Base-by-base conservation (phyloP, 2,329 filamentous ascomycete species). In the Exophiala sideris region DNA sequence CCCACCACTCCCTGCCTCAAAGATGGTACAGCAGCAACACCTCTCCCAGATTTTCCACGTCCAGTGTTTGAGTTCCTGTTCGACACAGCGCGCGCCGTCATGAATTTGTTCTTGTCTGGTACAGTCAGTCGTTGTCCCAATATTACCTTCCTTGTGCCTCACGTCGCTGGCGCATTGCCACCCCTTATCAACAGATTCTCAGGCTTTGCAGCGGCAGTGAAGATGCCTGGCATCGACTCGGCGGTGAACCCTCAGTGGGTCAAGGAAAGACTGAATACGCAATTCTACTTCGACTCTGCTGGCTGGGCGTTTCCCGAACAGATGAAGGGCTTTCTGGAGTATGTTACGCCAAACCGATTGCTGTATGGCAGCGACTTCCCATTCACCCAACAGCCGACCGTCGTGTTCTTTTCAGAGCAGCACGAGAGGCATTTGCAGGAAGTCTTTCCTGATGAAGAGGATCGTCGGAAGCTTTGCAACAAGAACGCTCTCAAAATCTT, bases 31-130 rank as follows among this genome's bases (percentile, higher is more conserved):
- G 61, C 39, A 35, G 64, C 49, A 32, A 62, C 53, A n/a, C 64
- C 56, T 33, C 47, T 54, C 8, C 56, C 60, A 0, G 64, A 67
- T 7, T 73, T 72, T 47, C 76, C 76, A 0, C 64, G 74, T 8
- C 74, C 76, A 0, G 72, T 75, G 61, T 71, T 77, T 34, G 76
- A 79, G 55, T 81, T 80, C 64, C 70, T 81, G 59, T 81, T 81
- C 63, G 79, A 81, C 51, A 78, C 76, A 0, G 75, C 76, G 1
- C 66, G 79, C 0, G 71, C 73, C 0, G 71, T 79, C 1, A 70
- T 73, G 34, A 77, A 79, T 54, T 67, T 81, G 8, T 76, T 81
- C 57, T 63, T 76, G 11, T 72, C 69, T 3, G 76, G 76, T 3
- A 78, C 76, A 0, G 67, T 80, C 1, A 65, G 70, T 16, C 67